phyloP scores from a whole-genome alignment of 176 grass and related monocot genomes.

The Elymus sibiricus region DNA sequence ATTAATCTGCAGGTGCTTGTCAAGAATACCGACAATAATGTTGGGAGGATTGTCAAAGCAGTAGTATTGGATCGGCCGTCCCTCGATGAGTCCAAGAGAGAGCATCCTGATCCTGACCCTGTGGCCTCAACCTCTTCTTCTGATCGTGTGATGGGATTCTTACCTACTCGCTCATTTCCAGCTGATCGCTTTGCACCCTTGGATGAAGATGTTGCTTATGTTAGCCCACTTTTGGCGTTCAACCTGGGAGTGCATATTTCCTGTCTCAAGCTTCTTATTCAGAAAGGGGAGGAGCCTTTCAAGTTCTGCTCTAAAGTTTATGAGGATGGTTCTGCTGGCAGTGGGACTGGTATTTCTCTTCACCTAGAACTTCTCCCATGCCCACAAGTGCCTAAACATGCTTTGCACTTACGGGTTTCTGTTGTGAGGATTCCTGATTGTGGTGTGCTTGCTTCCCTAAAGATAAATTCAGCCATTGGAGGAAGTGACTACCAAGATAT shows the following conservation, averaged over 20 bases:
- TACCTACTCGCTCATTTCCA: slow-evolving; percentile 51
- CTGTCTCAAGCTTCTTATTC: slow-evolving; percentile 66
- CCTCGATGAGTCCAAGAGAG: slow-evolving; percentile 11
- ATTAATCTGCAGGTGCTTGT: slow-evolving; percentile 66
- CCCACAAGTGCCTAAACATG: slow-evolving; percentile 66
- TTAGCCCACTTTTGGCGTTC: slow-evolving; percentile 90
- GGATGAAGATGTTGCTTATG: slow-evolving; percentile 58
- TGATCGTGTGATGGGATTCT: slow-evolving; percentile 51
- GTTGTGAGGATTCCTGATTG: slow-evolving; percentile 91
- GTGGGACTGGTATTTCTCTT: slow-evolving; percentile 36
- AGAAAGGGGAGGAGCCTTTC: slow-evolving; percentile 45
- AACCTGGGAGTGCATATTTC: slow-evolving; percentile 85
- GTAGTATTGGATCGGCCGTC: slow-evolving; percentile 50
- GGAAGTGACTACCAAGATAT: slow-evolving; percentile 74
- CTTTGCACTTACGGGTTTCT: slow-evolving; percentile 78
- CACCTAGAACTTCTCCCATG: slow-evolving; percentile 73
- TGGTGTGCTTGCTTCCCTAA: slow-evolving; percentile 76
- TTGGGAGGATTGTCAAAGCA: slow-evolving; percentile 74
- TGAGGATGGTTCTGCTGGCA: not conserved
- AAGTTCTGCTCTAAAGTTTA: slow-evolving; percentile 45
- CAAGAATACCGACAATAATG: slow-evolving; percentile 83
- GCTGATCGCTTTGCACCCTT: not conserved
- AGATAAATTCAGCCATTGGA: slow-evolving; percentile 54
- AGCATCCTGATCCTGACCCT: not conserved
- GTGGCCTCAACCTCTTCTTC: slow-evolving; percentile 11